Conservation (phyloP, 225 moss, liverwort and hornwort species). For the Sphagnum contortum region DNA sequence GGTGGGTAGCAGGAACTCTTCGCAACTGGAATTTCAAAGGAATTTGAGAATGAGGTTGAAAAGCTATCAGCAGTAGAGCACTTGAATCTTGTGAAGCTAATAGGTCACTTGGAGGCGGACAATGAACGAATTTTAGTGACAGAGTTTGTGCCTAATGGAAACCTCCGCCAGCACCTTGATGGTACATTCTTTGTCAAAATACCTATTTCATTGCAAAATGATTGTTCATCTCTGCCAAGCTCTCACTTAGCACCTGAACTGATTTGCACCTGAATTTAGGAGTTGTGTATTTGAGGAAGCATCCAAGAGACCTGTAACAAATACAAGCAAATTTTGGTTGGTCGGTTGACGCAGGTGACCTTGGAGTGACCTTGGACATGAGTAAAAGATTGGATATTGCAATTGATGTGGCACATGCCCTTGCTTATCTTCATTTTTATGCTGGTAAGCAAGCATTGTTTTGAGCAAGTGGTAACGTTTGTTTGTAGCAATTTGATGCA, state of each 20-base stretch:
- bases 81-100: constrained; percentile 67
- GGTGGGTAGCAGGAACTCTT: constrained; percentile 25
- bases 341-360: background rate
- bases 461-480: too few relatives aligned
- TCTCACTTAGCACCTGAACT: too few relatives aligned
- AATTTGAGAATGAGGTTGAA: constrained; percentile 72
- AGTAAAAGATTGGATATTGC: constrained; percentile 59
- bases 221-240: too few relatives aligned
- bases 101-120: constrained; percentile 65
- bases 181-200: constrained; percentile 11
- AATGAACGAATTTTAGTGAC: constrained; percentile 69
- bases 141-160: constrained; percentile 68
- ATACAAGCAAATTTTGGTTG: too few relatives aligned
- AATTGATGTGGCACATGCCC: constrained; percentile 71
- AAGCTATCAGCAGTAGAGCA: constrained; percentile 78
- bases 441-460: too few relatives aligned
- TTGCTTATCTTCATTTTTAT: constrained; percentile 70
- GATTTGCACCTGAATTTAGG: too few relatives aligned
- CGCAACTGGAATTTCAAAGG: constrained; percentile 52
- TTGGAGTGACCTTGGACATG: constrained; percentile 41
- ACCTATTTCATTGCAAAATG: too few relatives aligned
- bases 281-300: too few relatives aligned
- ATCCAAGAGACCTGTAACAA: too few relatives aligned
- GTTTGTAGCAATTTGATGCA: too few relatives aligned
- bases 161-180: constrained; percentile 79